phyloP scores from a whole-genome alignment of 768 basidiomycete genomes.

The Tylopilus vinaceipallidus region DNA sequence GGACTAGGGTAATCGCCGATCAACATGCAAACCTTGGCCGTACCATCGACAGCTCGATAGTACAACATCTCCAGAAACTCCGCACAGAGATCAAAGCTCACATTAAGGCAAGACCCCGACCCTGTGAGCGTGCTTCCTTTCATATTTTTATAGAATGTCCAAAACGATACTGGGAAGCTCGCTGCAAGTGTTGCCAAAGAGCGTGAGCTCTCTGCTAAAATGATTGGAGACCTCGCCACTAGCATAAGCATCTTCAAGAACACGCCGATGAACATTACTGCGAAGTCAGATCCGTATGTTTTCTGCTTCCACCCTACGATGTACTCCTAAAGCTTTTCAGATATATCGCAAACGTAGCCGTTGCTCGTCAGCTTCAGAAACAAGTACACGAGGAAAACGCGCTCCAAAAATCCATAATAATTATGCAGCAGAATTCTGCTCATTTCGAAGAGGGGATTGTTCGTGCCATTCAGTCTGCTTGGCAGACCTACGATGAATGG shows the following conservation, averaged over 20 bases:
- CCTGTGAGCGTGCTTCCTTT: neutral
- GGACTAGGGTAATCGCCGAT: conserved; percentile 89
- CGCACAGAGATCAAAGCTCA: conserved; percentile 95
- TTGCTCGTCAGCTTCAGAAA: conserved; percentile 77
- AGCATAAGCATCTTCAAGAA: conserved; percentile 92
- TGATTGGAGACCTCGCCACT: conserved; percentile 84
- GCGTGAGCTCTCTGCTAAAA: conserved; percentile 75
- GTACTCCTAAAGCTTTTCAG: conserved; percentile 30
- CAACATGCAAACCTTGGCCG: conserved; percentile 95
- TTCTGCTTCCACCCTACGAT: neutral
- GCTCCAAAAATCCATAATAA: conserved; percentile 94
- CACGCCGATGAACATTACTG: conserved; percentile 81
- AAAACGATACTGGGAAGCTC: conserved; percentile 93
- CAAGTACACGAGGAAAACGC: conserved; percentile 98
- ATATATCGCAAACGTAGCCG: conserved; percentile 67
- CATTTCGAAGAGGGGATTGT: conserved; percentile 98
- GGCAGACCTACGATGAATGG: conserved; percentile 97
- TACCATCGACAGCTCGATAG: conserved; percentile 95
- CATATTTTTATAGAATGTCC: conserved; percentile 62
- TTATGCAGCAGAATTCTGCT: conserved; percentile 97
- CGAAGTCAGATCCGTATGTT: conserved; percentile 36
- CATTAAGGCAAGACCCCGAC: conserved; percentile 62
- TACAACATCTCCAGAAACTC: conserved; percentile 97
- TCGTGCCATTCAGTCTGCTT: conserved; percentile 91
- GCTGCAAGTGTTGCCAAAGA: conserved; percentile 91